Base-by-base conservation (phyloP, 768 basidiomycete species). In the Termitomyces eurrhizus region DNA sequence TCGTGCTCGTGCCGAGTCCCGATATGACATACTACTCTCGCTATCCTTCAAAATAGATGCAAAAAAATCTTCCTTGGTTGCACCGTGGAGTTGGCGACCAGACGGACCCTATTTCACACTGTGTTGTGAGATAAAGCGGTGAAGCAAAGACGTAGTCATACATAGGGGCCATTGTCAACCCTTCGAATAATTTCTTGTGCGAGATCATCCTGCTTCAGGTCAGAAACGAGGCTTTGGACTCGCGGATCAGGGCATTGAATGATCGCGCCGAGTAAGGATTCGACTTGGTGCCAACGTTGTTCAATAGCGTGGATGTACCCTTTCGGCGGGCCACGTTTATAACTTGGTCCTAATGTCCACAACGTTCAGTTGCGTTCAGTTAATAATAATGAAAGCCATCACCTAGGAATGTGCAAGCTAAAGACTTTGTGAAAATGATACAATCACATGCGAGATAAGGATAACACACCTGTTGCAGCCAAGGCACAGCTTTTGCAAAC, bases 271-370 rank as follows among this genome's bases (percentile, higher is more conserved):
- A 95, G 79, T n/a, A 95, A 75, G 13, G 92, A 90, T 73, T 95
- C 94, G 66, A 95, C 90, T 69, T 94, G 90, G 66, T 95, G 93
- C 86, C 93, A 90, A 67, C 93, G 75, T 61, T 91, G 89, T 74
- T 95, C 93, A 55, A 95, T 93, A 42, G 93, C 93, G 70, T 94
- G 90, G 53, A 95, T 94, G 70, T 95, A 95, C 21, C 93, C 93
- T 68, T 92, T 92, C 7, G 91, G 90, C 11, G 90, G 90, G 11
- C 92, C 93, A 9, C 92, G 87, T 69, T 89, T 90, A 71, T 88
- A 88, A 68, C 87, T 90, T 0, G 89, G 89, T 49, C 87, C 90
- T 91, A 57, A 14, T 49, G 44, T 37, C 48, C 16, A 14, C 26
- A 13, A 52, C 18, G 60, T 52, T 59, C 33, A 44, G 42, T 48